A percentile compares a stretch with the other conserved stretches of the same genome.
Conservation (phyloP, 208 protist genomes). For the Trypanosoma lewisi region DNA sequence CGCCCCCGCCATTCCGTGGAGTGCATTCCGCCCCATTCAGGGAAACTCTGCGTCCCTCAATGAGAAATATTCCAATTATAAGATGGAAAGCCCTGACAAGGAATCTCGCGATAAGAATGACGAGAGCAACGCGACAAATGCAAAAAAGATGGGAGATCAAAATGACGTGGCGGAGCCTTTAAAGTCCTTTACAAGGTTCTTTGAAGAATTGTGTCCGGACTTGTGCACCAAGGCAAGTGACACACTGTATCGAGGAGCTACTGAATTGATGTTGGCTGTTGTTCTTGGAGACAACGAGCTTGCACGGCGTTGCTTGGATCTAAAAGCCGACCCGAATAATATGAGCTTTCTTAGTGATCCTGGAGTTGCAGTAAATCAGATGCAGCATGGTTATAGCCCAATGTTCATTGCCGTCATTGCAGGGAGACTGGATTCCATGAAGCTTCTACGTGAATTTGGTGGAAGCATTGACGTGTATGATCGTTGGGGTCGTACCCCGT, state of each 20-base stretch:
- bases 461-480: conserved; percentile 84
- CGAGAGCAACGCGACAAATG: conserved; percentile 1
- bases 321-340: conserved; percentile 84
- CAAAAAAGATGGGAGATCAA: conserved; percentile 16
- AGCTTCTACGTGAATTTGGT: conserved; percentile 56
- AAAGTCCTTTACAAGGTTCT: conserved; percentile 73
- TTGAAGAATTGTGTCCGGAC: conserved; percentile 69
- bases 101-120: conserved; percentile 17
- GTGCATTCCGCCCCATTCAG: conserved; percentile 67
- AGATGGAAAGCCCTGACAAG: conserved; percentile 70
- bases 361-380: conserved; percentile 52
- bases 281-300: conserved; percentile 72
- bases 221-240: conserved; percentile 35
- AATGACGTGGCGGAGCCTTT: conserved; percentile 60
- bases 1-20: conserved; percentile 72
- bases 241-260: conserved; percentile 52
- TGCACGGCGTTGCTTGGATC: conserved; percentile 63
- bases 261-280: conserved; percentile 75
- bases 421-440: conserved; percentile 70
- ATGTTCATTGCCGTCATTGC: conserved; percentile 81
- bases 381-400: conserved; percentile 88
- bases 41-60: conserved; percentile 51
- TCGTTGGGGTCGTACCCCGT: conserved; percentile 83
- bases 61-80: conserved; percentile 49
- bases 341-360: conserved; percentile 76